Evolutionary conservation across 1,284 basidiomycete species (phyloP), one percentile per base, ranked within the genome.

Genomic region (Trichosporon coremiiforme): DNA sequence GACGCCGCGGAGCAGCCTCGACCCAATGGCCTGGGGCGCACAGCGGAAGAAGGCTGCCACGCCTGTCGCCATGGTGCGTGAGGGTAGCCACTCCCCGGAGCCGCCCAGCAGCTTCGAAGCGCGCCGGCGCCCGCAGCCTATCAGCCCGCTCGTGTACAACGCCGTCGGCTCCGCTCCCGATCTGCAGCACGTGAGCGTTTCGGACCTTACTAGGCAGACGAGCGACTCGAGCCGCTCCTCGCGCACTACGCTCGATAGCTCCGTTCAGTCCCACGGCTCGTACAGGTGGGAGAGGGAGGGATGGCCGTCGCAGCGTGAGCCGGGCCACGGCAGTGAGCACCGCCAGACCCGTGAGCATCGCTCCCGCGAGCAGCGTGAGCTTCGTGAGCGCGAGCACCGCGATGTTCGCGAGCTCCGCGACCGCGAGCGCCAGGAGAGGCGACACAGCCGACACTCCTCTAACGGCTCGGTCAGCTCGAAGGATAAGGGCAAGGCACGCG

Each of bases 171-270:
- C 31, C 2, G 57, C 57, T 3, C 57, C 57, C 17, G 31, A 33
- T 29, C 29, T 33, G 20, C 17, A n/a, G 29, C 29, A 33, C 57
- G 31, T 62, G 5, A 17, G 15, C 7, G 57, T 33, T 5, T 31
- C 57, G 29, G 57, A 62, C 31, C 57, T 62, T 10, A n/a, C 17
- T 5, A 31, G 57, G 29, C 29, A 62, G 31, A 15, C 57, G 22
- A 62, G 57, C 57, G 57, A 62, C 17, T 53, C 50, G 20, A 25
- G 20, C 50, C 50, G 50, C 50, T 53, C 50, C 20, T 53, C 50
- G 22, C 50, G 50, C 50, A 25, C 50, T 2, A 53, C 50, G 20
- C 50, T 53, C 20, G 50, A 53, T 7, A 20, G 17, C 9, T 53
- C 50, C 8, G 50, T 53, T 20, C 50, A 53, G 50, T 53, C 50